Conservation (phyloP, 208 protist species). For the Trichomonas gallinae region DNA sequence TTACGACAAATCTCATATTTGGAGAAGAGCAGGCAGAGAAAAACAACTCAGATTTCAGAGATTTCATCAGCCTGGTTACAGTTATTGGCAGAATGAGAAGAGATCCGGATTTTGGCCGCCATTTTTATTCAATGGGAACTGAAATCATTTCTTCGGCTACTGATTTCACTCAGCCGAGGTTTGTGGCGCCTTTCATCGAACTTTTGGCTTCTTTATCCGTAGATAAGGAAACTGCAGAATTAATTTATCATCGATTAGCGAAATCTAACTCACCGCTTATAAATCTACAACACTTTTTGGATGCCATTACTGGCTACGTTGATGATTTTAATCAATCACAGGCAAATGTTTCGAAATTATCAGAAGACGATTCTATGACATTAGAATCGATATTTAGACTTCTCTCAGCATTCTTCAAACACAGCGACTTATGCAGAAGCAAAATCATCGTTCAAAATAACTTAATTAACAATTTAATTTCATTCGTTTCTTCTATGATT, state of each 20-base stretch:
- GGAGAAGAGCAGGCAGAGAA: not conserved
- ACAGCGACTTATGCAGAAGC: not conserved
- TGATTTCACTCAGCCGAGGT: not conserved
- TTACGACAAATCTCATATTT: not conserved
- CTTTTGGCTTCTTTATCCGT: not conserved
- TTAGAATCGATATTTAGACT: not conserved
- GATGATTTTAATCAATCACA: not conserved
- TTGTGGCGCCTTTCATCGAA: not conserved
- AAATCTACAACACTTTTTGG: not conserved
- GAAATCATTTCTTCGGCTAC: not conserved
- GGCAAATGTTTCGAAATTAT: not conserved
- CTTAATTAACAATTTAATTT: not conserved
- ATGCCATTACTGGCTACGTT: not conserved
- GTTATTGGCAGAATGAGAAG: not conserved
- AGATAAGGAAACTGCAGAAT: not conserved
- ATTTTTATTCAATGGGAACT: not conserved
- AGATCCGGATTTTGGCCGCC: not conserved
- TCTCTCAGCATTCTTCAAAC: not conserved
- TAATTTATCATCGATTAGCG: not conserved
- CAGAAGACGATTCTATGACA: not conserved
- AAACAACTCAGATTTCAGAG: not conserved
- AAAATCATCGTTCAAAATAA: not conserved
- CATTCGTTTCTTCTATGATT: not conserved
- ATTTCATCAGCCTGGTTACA: not conserved
- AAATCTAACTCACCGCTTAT: not conserved